Conservation (phyloP, 441 rosid species). For the Pelargonium fulgidum region DNA sequence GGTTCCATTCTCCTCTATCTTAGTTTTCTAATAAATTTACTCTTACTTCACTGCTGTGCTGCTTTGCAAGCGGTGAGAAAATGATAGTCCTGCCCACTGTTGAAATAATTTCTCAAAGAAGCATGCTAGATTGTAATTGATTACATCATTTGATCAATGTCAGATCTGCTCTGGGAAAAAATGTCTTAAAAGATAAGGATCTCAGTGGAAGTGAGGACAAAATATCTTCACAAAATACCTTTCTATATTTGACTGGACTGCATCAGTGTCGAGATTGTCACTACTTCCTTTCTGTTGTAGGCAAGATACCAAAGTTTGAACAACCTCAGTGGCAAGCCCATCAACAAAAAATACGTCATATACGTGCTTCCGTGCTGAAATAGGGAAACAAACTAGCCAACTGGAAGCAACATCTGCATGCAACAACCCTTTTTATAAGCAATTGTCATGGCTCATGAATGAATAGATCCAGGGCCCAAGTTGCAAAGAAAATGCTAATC, state of each 20-base stretch:
- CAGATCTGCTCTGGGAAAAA: not conserved
- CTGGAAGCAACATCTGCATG: constrained; percentile 76
- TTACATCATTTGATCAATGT: not conserved
- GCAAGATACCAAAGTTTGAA: constrained; percentile 71
- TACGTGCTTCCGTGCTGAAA: constrained; percentile 56
- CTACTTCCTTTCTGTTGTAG: constrained; percentile 34
- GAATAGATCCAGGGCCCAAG: not conserved
- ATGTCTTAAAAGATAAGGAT: constrained; percentile 6
- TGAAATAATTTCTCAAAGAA: not conserved
- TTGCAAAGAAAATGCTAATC: constrained; percentile 7
- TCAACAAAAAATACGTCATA: constrained; percentile 74
- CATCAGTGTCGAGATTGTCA: constrained; percentile 35
- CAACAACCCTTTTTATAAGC: constrained; percentile 18
- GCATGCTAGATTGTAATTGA: not conserved
- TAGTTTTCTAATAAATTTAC: not conserved
- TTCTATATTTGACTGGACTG: constrained; percentile 58
- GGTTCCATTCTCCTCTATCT: not conserved
- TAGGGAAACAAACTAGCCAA: constrained; percentile 87
- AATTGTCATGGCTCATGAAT: not conserved
- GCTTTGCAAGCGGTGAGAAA: not conserved
- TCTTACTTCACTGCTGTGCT: not conserved
- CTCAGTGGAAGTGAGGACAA: not conserved
- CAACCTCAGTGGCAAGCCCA: constrained; percentile 63
- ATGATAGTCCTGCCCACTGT: not conserved
- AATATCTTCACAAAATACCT: constrained; percentile 38